Evolutionary conservation across 495 filamentous ascomycete species (phyloP).

Genomic region (Barbatosphaeria neglecta): DNA sequence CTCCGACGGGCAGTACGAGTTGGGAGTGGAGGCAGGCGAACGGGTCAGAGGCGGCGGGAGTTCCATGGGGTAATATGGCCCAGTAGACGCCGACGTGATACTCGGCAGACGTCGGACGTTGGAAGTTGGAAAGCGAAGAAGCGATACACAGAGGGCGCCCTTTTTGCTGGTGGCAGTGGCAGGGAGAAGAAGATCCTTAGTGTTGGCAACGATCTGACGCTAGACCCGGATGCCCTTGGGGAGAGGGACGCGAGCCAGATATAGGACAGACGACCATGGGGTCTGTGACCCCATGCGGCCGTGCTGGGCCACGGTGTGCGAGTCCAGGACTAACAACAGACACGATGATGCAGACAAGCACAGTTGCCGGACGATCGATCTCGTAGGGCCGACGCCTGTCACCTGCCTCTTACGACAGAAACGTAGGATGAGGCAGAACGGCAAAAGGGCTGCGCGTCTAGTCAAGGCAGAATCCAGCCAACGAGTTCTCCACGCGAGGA

Average conservation of each 20-base stretch:
- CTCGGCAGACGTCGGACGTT: too few relatives aligned
- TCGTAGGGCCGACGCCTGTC: background rate
- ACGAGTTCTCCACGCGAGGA: background rate
- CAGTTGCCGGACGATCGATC: background rate
- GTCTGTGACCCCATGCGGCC: background rate
- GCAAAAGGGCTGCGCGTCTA: conserved; percentile 2
- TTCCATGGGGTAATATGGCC: conserved; percentile 24
- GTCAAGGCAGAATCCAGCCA: background rate
- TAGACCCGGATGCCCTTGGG: background rate
- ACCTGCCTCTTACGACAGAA: background rate
- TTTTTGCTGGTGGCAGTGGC: background rate
- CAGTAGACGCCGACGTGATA: background rate
- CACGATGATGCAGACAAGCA: background rate
- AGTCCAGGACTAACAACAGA: background rate
- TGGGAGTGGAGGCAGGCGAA: conserved; percentile 33
- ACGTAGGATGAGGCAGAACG: background rate
- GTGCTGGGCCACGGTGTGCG: background rate
- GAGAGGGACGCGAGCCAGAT: background rate
- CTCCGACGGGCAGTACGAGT: conserved; percentile 35
- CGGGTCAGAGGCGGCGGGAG: conserved; percentile 37
- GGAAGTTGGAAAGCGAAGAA: background rate
- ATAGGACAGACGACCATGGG: background rate
- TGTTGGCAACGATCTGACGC: background rate
- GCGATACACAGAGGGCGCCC: too few relatives aligned
- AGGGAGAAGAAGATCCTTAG: background rate